Percentiles rank a stretch among this genome's conserved stretches.
Conservation (phyloP, 306 rosid genomes). For the Ziziphus jujuba region DNA sequence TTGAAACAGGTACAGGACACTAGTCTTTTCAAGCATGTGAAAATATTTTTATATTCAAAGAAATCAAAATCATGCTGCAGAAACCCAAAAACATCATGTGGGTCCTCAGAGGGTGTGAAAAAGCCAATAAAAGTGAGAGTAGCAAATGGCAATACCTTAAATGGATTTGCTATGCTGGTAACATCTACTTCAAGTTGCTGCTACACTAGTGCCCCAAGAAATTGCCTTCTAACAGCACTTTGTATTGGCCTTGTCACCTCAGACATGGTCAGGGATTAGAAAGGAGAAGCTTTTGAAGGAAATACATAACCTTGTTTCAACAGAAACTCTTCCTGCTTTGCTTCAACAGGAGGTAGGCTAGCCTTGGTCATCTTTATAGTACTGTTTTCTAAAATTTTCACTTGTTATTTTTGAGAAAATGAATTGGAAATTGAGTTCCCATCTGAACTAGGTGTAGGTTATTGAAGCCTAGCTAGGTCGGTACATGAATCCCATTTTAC, state of each 20-base stretch:
- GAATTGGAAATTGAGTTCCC: too few relatives aligned
- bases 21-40: constrained; percentile 65
- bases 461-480: too few relatives aligned
- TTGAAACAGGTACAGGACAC: constrained; percentile 80
- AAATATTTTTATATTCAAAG: constrained; percentile 47
- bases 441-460: too few relatives aligned
- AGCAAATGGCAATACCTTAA: constrained; percentile 54
- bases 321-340: constrained; percentile 68
- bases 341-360: constrained; percentile 93
- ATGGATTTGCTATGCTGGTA: constrained; percentile 73
- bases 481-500: too few relatives aligned
- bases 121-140: constrained; percentile 66
- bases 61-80: constrained; percentile 40
- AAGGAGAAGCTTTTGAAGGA: constrained; percentile 55
- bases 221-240: constrained; percentile 76
- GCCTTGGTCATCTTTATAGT: too few relatives aligned
- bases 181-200: constrained; percentile 56
- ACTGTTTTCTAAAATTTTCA: neutral
- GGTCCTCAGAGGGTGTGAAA: constrained; percentile 39
- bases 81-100: constrained; percentile 24
- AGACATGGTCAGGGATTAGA: constrained; percentile 78
- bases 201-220: constrained; percentile 45
- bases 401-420: too few relatives aligned
- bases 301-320: constrained; percentile 56
- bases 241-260: constrained; percentile 68